phyloP scores from a whole-genome alignment of 768 basidiomycete genomes.

The Lactarius psammicola region DNA sequence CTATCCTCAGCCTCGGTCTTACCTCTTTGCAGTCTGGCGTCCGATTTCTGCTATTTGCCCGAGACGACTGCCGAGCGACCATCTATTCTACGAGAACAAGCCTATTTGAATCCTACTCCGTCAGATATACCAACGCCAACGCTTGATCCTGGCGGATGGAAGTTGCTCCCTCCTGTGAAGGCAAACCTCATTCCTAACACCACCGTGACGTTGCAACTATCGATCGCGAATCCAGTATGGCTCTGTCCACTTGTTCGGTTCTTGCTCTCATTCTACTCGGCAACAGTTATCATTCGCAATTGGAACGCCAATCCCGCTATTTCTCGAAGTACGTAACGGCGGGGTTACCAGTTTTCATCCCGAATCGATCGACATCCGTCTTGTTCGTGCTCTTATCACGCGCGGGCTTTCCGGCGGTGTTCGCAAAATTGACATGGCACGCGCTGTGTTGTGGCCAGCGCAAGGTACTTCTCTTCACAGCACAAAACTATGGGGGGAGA shows the following conservation, averaged over 20 bases:
- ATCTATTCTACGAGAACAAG: conserved; percentile 23
- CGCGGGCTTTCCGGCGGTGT: conserved; percentile 6
- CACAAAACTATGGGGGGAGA: conserved; percentile 19
- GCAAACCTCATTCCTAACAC: neutral
- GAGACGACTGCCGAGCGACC: conserved; percentile 25
- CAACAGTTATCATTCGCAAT: conserved; percentile 22
- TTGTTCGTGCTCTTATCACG: conserved; percentile 19
- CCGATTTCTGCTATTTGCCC: conserved; percentile 27
- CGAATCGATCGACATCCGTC: conserved; percentile 16
- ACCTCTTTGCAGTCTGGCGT: conserved; percentile 17
- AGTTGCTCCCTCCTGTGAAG: conserved; percentile 22
- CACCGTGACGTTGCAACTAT: conserved; percentile 5
- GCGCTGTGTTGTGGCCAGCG: conserved; percentile 22
- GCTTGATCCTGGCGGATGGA: conserved; percentile 29
- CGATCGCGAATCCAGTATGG: conserved; percentile 24
- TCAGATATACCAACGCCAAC: conserved; percentile 19
- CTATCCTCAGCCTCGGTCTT: neutral
- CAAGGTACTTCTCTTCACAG: neutral
- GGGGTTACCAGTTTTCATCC: neutral
- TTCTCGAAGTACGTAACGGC: conserved; percentile 1
- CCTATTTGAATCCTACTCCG: conserved; percentile 16
- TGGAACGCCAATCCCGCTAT: conserved; percentile 25
- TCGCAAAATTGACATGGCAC: conserved; percentile 8
- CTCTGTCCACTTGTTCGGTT: neutral
- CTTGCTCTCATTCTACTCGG: neutral